These are phyloP conservation scores for Sporothrix euskadiensis DNA, from an alignment of 2,329 filamentous ascomycete species.

Conservation along the genomic window DNA sequence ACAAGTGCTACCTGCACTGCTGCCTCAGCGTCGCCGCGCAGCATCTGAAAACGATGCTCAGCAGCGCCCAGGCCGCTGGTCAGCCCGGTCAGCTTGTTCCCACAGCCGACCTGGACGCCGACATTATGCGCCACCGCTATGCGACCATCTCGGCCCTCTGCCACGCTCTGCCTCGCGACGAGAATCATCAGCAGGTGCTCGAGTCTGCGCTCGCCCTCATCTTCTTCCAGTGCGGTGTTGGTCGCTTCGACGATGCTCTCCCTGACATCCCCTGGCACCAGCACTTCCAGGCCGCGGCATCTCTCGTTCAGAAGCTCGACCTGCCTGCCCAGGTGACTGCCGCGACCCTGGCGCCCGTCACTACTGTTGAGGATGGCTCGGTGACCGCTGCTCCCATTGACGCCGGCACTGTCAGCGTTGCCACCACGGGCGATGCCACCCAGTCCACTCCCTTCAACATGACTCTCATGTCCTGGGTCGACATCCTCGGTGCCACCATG, in stretches of 20 bases:
- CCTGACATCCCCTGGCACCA: slow-evolving; percentile 96
- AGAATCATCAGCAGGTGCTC: slow-evolving; percentile 82
- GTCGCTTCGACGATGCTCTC: slow-evolving; percentile 77
- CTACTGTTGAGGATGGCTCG: slow-evolving; percentile 40
- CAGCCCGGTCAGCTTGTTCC: slow-evolving; percentile 9
- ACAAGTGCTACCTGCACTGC: slow-evolving; percentile 93
- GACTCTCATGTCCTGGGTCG: slow-evolving; percentile 92
- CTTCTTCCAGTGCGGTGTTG: slow-evolving; percentile 92
- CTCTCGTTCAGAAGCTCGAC: slow-evolving; percentile 80
- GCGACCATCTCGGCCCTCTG: slow-evolving; percentile 84
- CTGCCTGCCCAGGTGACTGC: slow-evolving; percentile 64
- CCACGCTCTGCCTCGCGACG: slow-evolving; percentile 75
- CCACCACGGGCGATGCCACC: not conserved
- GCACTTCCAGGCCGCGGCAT: slow-evolving; percentile 89
- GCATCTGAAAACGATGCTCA: slow-evolving; percentile 79
- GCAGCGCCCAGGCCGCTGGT: slow-evolving; percentile 34
- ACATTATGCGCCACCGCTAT: slow-evolving; percentile 90
- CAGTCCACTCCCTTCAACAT: slow-evolving; percentile 85
- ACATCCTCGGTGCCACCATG: slow-evolving; percentile 94
- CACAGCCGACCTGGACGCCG: slow-evolving; percentile 68
- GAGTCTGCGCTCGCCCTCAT: slow-evolving; percentile 94
- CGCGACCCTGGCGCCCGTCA: not conserved
- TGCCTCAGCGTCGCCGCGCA: slow-evolving; percentile 91
- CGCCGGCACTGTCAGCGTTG: not conserved
- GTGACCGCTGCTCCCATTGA: not conserved